Base-by-base conservation (phyloP, 352 stramenopile species). In the Phytophthora pseudosyringae region DNA sequence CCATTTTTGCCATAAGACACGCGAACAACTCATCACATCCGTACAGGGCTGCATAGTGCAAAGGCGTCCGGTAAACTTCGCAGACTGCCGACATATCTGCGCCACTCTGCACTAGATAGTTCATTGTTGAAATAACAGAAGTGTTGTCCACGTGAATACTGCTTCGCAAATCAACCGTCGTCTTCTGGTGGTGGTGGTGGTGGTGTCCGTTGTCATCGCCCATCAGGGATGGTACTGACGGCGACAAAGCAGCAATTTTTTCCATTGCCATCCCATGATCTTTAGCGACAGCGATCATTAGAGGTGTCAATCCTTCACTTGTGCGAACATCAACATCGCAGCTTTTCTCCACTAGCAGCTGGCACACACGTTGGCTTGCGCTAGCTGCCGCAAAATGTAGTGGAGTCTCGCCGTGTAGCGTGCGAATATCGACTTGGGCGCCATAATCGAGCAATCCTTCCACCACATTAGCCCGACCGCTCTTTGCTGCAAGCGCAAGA, bases 381-480 rank as follows among this genome's bases (percentile, higher is more conserved):
- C 84, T 84, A 25, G 80, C 79, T 25, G 88, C 86, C 18, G 85
- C 88, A 56, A 94, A 94, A 60, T 96, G 88, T 0, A 96, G 67
- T 16, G 88, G 76, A 5, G 88, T 90, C 25, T 95, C 82, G 13
- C 88, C 88, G 21, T 79, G 69, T 25, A 96, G 57, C 32, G 87
- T 85, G 11, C 46, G 69, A 31, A 91, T 76, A 15, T 94, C 83
- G 8, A 73, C 67, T 51, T 92, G 71, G 1, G 84, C 86, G 12
- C 86, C 86, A 59, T 95, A 95, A 58, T 96, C 83, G 15, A 96
- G 57, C 29, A 96, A 72, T 26, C 86, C 88, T 67, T 94, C 85
- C n/a, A 93, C 84, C 2, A 90, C 82, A 35, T 90, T 80, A 5
- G 54, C 60, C 5, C 83, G 78, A 0, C 83, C 88, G 39, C 89